phyloP scores from a whole-genome alignment of 305 asterid genomes.

The Fraxinus latifolia region DNA sequence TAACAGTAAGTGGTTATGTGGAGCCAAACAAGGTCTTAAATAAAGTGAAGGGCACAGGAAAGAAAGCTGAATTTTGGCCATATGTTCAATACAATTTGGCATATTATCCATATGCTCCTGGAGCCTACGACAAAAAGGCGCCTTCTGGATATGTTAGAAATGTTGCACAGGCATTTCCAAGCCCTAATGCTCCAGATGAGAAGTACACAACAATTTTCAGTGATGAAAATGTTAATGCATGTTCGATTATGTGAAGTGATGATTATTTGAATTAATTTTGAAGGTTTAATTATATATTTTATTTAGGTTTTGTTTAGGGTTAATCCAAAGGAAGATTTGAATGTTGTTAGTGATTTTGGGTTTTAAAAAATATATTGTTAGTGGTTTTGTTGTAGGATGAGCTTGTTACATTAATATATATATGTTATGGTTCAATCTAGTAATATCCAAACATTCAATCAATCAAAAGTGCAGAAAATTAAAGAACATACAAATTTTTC shows the following conservation, averaged over 20 bases:
- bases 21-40: conserved; percentile 53
- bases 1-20: conserved; percentile 56
- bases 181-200: conserved; percentile 32
- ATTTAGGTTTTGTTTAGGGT: background rate
- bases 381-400: background rate
- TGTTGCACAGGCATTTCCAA: conserved; percentile 55
- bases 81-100: conserved; percentile 54
- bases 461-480: no score
- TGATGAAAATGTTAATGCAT: conserved; percentile 69
- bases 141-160: conserved; percentile 63
- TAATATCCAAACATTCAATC: no score
- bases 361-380: background rate
- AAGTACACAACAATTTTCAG: conserved; percentile 50
- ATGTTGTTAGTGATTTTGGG: background rate
- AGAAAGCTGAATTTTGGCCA: conserved; percentile 73
- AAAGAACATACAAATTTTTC: no score
- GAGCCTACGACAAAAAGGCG: conserved; percentile 75
- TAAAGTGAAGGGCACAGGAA: conserved; percentile 52
- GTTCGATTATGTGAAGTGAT: conserved; percentile 52
- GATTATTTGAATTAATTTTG: background rate
- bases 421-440: no score
- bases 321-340: background rate
- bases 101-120: conserved; percentile 63
- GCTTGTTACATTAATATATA: background rate
- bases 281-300: background rate